Percentiles rank a stretch among this genome's conserved stretches.
Evolutionary conservation across 1,284 basidiomycete species (phyloP).

Genomic region (Mrakiaceae sp.): DNA sequence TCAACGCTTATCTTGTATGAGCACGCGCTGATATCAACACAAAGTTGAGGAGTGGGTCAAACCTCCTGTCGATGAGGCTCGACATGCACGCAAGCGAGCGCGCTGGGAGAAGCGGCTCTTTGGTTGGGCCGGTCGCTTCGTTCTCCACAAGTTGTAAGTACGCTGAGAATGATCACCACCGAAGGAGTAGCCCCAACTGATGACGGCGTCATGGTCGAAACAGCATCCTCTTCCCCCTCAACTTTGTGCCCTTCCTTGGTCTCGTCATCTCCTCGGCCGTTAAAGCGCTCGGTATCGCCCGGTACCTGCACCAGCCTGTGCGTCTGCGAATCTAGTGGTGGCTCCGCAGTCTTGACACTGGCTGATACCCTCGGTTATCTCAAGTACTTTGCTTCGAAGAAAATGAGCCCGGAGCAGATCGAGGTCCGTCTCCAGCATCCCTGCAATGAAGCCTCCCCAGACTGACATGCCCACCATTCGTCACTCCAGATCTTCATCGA

Average conservation of each 20-base stretch:
- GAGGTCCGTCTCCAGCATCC: conserved; percentile 30
- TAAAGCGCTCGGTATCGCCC: conserved; percentile 51
- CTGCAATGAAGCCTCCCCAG: no score
- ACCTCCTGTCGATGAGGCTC: conserved; percentile 43
- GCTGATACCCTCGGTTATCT: conserved; percentile 14
- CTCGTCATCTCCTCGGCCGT: conserved; percentile 47
- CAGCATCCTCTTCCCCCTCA: conserved; percentile 51
- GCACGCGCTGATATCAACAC: background rate
- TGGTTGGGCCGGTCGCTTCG: conserved; percentile 20
- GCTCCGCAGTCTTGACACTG: background rate
- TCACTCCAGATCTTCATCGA: conserved; percentile 45
- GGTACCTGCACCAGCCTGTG: conserved; percentile 52
- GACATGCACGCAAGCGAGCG: conserved; percentile 34
- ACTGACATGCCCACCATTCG: no score
- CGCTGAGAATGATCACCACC: no score
- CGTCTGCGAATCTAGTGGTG: conserved; percentile 20
- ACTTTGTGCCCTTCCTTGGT: conserved; percentile 56
- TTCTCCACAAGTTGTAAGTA: conserved; percentile 29
- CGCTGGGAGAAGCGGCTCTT: conserved; percentile 41
- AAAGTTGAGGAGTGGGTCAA: conserved; percentile 46
- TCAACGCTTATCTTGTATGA: background rate
- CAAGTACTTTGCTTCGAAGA: conserved; percentile 64
- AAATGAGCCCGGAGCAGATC: conserved; percentile 53
- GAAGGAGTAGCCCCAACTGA: background rate
- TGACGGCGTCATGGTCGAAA: no score